Conservation (phyloP, 306 rosid species). For the Hippophae tibetana region DNA sequence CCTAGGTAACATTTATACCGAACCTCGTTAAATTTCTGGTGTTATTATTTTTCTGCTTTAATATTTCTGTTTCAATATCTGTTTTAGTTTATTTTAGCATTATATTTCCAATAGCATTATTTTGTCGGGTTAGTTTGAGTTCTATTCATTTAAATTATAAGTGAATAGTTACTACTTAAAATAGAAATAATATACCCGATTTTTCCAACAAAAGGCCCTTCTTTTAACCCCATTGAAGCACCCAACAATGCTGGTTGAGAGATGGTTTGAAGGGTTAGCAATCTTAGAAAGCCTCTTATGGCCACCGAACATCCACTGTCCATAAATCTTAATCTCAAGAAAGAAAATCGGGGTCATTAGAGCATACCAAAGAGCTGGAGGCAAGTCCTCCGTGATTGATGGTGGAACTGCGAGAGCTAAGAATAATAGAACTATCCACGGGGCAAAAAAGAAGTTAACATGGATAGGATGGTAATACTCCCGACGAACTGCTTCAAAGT, state of each 20-base stretch:
- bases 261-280: constrained; percentile 80
- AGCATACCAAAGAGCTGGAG: constrained; percentile 56
- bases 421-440: constrained; percentile 76
- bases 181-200: no score
- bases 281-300: constrained; percentile 76
- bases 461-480: constrained; percentile 88
- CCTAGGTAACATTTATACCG: no score
- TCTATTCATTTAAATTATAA: no score
- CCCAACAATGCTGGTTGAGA: constrained; percentile 71
- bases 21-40: no score
- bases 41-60: no score
- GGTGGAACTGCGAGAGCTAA: constrained; percentile 68
- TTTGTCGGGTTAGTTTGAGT: no score
- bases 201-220: no score
- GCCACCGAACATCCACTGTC: constrained; percentile 98
- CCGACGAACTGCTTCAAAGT: constrained; percentile 87
- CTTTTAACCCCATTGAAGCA: constrained; percentile 78
- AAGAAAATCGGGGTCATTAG: constrained; percentile 62
- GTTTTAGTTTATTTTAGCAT: no score
- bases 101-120: no score
- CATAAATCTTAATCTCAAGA: constrained; percentile 84
- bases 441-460: constrained; percentile 82
- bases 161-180: no score
- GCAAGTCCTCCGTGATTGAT: constrained; percentile 38
- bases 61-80: no score